A percentile compares a stretch with the other conserved stretches of the same genome.
These are phyloP conservation scores for Lentithecium fluviatile DNA, from an alignment of 495 filamentous ascomycete species.

Conservation along the genomic window DNA sequence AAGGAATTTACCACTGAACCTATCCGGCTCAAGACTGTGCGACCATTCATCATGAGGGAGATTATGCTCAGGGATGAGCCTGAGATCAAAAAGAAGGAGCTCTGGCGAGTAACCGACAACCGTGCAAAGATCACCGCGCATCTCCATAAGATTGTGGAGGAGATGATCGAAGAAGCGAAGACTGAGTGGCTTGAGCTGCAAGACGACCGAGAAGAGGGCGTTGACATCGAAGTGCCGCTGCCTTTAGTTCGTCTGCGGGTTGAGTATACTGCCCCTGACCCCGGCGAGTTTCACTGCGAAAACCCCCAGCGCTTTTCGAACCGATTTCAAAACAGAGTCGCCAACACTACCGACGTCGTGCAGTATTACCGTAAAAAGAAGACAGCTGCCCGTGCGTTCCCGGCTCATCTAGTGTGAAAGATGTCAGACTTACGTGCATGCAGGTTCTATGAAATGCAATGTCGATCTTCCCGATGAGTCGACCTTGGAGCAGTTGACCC, in stretches of 20 bases:
- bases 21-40: slow-evolving; percentile 80
- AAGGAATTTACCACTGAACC: slow-evolving; percentile 78
- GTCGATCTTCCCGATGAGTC: slow-evolving; percentile 58
- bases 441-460: slow-evolving; percentile 40
- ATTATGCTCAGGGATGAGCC: slow-evolving; percentile 74
- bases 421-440: neutral
- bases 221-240: slow-evolving; percentile 60
- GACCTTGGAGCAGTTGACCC: slow-evolving; percentile 57
- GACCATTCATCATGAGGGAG: slow-evolving; percentile 86
- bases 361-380: slow-evolving; percentile 88
- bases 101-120: slow-evolving; percentile 80
- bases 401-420: neutral
- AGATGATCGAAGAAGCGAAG: slow-evolving; percentile 83
- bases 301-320: slow-evolving; percentile 98
- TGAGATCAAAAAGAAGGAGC: slow-evolving; percentile 60
- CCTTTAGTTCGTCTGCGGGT: slow-evolving; percentile 88
- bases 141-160: slow-evolving; percentile 73
- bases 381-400: slow-evolving; percentile 38
- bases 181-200: slow-evolving; percentile 72
- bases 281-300: slow-evolving; percentile 82
- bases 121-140: slow-evolving; percentile 72
- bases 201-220: slow-evolving; percentile 55
- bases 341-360: slow-evolving; percentile 91
- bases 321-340: slow-evolving; percentile 83
- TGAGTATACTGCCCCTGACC: slow-evolving; percentile 84